Evolutionary conservation across 2,329 filamentous ascomycete species (phyloP), one percentile per base, ranked within the genome.

Genomic region (Pyrenophora seminiperda): DNA sequence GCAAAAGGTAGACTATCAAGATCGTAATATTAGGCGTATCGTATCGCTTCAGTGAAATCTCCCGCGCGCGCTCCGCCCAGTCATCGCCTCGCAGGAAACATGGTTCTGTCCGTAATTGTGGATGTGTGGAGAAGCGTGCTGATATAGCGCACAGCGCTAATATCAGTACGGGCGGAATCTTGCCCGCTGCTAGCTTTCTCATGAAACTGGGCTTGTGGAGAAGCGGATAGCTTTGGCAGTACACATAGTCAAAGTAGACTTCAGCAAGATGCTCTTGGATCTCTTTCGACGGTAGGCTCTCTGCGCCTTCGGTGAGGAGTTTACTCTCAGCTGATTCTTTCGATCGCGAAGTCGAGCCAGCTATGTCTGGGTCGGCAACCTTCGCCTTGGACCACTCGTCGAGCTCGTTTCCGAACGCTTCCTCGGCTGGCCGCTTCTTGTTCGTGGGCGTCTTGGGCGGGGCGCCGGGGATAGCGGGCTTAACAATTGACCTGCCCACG

Each of bases 181-280:
- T 87, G 22, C 89, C 88, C 51, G 86, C 82, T 64, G 88, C 90
- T 46, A 94, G 73, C 65, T 91, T 91, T 52, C 92, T 84, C 89
- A 97, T 96, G 71, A 95, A 97, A 70, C 92, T 97, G 30, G 94
- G 93, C 70, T 97, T 97, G 75, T 99, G 94, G 7, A 99, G 83
- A 15, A 99, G 78, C 58, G 95, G 89, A 71, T 97, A 99, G 27
- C 91, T 90, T 70, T 97, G 94, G 7, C 94, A 94, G 68, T 99
- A 97, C 1, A 97, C 83, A 65, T 89, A 92, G 66, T 97, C 93
- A 67, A 97, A 99, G 70, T 95, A 99, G 0, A 97, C 86, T 65
- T 97, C 92, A 14, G 92, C 87, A 5, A 99, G 80, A 73, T 97
- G 93, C 67, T 96, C 89, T 70, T 97, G 94, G 10, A 97, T 84